Evolutionary conservation across 2,329 filamentous ascomycete species (phyloP).

Genomic region (Metarhizium robertsii): DNA sequence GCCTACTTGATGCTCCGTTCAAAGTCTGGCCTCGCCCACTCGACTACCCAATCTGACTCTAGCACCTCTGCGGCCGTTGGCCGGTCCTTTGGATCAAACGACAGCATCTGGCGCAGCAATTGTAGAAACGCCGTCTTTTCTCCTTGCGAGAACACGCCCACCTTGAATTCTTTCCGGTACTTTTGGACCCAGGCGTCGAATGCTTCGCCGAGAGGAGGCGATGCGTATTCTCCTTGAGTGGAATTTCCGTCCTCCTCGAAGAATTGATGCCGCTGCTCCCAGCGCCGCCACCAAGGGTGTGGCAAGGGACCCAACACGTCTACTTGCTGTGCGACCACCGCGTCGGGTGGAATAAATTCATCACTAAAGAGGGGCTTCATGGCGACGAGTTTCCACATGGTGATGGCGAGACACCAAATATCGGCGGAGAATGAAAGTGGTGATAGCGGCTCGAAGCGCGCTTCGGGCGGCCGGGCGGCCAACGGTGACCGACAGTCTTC

Average conservation of each 20-base stretch:
- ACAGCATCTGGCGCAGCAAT: not conserved
- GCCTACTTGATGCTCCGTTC: too few species aligned
- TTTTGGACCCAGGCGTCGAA: not conserved
- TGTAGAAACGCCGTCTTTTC: not conserved
- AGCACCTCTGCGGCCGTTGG: not conserved
- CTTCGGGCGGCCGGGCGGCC: too few species aligned
- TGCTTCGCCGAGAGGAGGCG: not conserved
- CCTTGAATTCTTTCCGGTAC: not conserved
- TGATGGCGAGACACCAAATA: constrained; percentile 29
- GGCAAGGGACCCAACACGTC: not conserved
- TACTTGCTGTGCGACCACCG: not conserved
- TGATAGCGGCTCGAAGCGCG: too few species aligned
- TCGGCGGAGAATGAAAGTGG: constrained; percentile 24
- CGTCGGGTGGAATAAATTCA: not conserved
- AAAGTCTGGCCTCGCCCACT: not conserved
- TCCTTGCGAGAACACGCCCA: not conserved
- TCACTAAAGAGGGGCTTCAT: constrained; percentile 1
- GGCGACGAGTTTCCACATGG: constrained; percentile 25
- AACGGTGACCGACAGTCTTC: not conserved
- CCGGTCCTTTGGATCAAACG: not conserved
- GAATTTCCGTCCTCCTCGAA: not conserved
- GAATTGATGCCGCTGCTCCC: not conserved
- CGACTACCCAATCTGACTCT: not conserved
- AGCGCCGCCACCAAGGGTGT: not conserved
- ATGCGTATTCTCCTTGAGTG: not conserved